Evolutionary conservation across 345 rosid species (phyloP).

Genomic region (Populus euphratica): DNA sequence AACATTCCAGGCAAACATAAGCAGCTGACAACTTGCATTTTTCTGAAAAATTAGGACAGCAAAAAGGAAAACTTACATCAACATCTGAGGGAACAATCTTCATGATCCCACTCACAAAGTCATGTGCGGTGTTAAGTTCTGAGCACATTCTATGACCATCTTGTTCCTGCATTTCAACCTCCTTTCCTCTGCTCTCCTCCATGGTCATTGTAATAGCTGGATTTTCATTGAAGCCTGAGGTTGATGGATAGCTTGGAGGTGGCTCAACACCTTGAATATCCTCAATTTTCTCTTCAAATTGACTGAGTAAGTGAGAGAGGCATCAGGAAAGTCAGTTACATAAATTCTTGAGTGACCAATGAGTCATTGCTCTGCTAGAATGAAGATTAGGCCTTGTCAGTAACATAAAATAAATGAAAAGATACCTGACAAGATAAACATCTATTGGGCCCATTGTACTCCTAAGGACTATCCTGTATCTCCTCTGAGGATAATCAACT

Average conservation of each 20-base stretch:
- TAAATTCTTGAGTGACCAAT: neutral
- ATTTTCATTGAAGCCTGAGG: slow-evolving; percentile 46
- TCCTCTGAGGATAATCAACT: slow-evolving; percentile 83
- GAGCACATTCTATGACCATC: slow-evolving; percentile 49
- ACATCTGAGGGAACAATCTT: slow-evolving; percentile 86
- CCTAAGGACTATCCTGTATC: slow-evolving; percentile 87
- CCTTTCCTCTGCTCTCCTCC: slow-evolving; percentile 51
- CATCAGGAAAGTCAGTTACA: slow-evolving; percentile 8
- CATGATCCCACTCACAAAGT: slow-evolving; percentile 83
- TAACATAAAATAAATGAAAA: slow-evolving; percentile 12
- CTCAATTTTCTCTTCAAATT: slow-evolving; percentile 89
- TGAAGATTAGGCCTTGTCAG: neutral
- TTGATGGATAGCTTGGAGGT: slow-evolving; percentile 52
- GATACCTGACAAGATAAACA: slow-evolving; percentile 92
- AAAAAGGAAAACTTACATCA: slow-evolving; percentile 58
- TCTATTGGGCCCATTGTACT: slow-evolving; percentile 98
- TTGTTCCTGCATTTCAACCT: slow-evolving; percentile 45
- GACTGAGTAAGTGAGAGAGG: slow-evolving; percentile 36
- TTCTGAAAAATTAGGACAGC: neutral
- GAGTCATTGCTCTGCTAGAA: neutral
- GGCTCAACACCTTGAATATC: slow-evolving; percentile 63
- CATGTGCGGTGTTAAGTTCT: slow-evolving; percentile 58
- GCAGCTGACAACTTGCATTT: neutral
- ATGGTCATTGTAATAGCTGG: slow-evolving; percentile 25
- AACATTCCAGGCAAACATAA: neutral